Conservation (phyloP, 225 moss, liverwort and hornwort species). For the Physcomitrellopsis africana region DNA sequence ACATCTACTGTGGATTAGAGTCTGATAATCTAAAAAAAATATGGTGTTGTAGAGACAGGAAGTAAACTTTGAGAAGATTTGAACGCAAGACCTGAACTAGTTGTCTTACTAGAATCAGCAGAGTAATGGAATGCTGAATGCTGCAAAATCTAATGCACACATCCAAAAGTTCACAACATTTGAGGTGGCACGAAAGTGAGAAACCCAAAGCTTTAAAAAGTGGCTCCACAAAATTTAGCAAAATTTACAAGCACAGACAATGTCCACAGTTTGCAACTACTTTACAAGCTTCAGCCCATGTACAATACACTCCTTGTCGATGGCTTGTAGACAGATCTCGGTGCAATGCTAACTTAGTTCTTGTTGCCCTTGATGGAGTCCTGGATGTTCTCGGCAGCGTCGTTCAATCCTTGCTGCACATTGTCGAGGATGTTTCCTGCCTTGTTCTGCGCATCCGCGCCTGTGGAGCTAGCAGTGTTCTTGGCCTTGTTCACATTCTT, state of each 20-base stretch:
- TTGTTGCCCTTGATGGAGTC: constrained; percentile 37
- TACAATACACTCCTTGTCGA: neutral
- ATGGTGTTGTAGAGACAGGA: too few species aligned
- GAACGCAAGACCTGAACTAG: too few species aligned
- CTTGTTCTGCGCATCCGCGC: constrained; percentile 31
- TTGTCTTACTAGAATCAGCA: too few species aligned
- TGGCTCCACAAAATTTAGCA: constrained; percentile 45
- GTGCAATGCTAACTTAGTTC: neutral
- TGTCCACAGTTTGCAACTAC: constrained; percentile 20
- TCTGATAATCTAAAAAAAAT: too few species aligned
- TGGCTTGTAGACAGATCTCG: constrained; percentile 1
- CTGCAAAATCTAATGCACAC: too few species aligned
- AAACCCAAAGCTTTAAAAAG: neutral
- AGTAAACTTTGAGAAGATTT: too few species aligned
- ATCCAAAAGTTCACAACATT: too few species aligned
- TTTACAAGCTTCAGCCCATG: constrained; percentile 17
- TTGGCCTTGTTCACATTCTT: constrained; percentile 46
- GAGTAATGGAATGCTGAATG: too few species aligned
- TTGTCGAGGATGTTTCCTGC: neutral
- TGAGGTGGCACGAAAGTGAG: too few species aligned
- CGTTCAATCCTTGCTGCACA: constrained; percentile 33
- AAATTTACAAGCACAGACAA: constrained; percentile 29
- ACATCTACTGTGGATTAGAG: too few species aligned
- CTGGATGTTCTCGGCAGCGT: constrained; percentile 33
- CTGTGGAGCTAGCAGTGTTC: neutral